Conservation (phyloP, 805 yeast genomes). For the Saccharomyces kudriavzevii region DNA sequence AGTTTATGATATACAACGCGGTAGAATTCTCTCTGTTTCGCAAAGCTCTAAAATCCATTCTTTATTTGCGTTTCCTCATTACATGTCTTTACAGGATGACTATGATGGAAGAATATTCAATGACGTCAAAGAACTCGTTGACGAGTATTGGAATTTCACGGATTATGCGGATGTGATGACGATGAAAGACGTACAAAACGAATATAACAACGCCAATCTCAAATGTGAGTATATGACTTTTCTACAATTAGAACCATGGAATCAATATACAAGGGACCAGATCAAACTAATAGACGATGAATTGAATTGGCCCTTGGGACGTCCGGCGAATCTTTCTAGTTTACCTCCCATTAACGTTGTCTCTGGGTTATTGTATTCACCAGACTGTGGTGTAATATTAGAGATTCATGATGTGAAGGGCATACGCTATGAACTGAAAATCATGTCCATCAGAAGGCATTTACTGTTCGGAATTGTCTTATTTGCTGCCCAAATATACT, state of each 20-base stretch:
- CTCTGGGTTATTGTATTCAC: slow-evolving; percentile 65
- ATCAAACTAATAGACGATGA: slow-evolving; percentile 64
- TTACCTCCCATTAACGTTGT: slow-evolving; percentile 51
- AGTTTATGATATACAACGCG: slow-evolving; percentile 57
- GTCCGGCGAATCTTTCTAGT: slow-evolving; percentile 47
- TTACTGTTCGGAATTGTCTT: slow-evolving; percentile 39
- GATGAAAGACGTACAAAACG: slow-evolving; percentile 38
- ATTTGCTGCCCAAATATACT: slow-evolving; percentile 44
- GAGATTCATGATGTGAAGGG: slow-evolving; percentile 40
- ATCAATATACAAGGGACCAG: slow-evolving; percentile 40
- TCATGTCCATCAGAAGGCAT: slow-evolving; percentile 33
- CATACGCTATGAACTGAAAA: slow-evolving; percentile 42
- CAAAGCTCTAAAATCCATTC: slow-evolving; percentile 60
- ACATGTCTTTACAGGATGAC: slow-evolving; percentile 34
- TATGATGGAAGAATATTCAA: slow-evolving; percentile 36
- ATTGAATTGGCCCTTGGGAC: slow-evolving; percentile 62
- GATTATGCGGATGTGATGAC: slow-evolving; percentile 33
- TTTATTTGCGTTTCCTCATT: slow-evolving; percentile 52
- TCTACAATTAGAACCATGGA: slow-evolving; percentile 61
- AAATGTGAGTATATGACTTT: slow-evolving; percentile 68
- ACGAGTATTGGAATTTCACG: slow-evolving; percentile 39
- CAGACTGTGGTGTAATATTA: slow-evolving; percentile 72
- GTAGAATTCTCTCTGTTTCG: slow-evolving; percentile 51
- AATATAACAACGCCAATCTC: slow-evolving; percentile 28
- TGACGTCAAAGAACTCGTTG: slow-evolving; percentile 37